phyloP scores from a whole-genome alignment of 108 stramenopile genomes.

The Aurantiochytrium sp. region DNA sequence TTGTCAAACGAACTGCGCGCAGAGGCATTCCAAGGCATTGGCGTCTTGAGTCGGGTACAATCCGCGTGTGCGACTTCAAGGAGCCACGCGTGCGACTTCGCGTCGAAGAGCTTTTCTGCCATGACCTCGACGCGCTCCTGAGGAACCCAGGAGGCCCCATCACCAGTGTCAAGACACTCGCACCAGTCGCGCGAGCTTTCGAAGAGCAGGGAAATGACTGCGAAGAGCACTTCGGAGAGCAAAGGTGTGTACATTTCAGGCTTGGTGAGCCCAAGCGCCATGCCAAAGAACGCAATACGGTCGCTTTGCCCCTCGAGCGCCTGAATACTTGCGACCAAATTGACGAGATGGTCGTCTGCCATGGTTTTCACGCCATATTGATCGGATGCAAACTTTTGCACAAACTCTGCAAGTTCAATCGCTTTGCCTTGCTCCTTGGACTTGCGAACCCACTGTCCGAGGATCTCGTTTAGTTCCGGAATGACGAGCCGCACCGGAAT shows the following conservation, averaged over 20 bases:
- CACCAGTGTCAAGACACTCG: not conserved
- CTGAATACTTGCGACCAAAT: not conserved
- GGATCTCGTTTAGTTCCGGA: not conserved
- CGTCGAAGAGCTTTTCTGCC: not conserved
- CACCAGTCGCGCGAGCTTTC: not conserved
- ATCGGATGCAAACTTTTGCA: not conserved
- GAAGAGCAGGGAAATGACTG: not conserved
- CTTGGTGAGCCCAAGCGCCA: not conserved
- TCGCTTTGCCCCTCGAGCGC: not conserved
- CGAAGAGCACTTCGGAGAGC: not conserved
- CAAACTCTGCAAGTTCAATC: not conserved
- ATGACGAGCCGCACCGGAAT: not conserved
- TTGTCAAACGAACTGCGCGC: not conserved
- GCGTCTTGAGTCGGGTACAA: not conserved
- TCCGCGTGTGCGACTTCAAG: not conserved
- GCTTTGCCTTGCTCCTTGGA: not conserved
- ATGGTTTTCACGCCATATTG: not conserved
- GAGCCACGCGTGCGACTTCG: not conserved
- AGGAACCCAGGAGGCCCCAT: not conserved
- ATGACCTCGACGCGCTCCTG: not conserved
- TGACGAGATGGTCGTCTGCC: not conserved
- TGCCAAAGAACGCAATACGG: not conserved
- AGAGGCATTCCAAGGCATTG: not conserved
- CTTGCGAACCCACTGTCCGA: not conserved
- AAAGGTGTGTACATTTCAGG: not conserved